A percentile compares a stretch with the other conserved stretches of the same genome.
Conservation (phyloP, 257 asterid species). For the Solanum corneliomulleri region DNA sequence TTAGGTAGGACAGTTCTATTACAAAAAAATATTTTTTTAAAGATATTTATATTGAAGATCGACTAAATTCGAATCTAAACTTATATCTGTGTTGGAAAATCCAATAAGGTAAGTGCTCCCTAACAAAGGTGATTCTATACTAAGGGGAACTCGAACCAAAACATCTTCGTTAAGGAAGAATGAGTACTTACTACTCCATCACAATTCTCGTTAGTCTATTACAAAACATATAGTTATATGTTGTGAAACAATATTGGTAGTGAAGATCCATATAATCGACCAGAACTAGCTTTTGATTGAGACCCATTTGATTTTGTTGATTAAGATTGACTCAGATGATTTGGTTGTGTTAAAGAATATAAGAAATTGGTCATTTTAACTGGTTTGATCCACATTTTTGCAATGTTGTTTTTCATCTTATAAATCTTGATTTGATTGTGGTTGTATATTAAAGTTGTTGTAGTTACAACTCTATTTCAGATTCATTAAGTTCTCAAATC, state of each 20-base stretch:
- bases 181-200: too few species aligned
- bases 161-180: accelerated
- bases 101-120: too few species aligned
- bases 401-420: neutral
- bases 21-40: too few species aligned
- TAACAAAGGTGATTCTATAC: too few species aligned
- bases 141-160: accelerated
- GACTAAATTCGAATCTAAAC: too few species aligned
- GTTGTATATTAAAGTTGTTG: neutral
- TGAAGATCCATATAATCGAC: neutral
- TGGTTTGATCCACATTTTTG: neutral
- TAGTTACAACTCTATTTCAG: neutral
- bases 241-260: neutral
- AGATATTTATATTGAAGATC: too few species aligned
- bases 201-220: accelerated
- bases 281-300: neutral
- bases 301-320: neutral
- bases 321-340: neutral
- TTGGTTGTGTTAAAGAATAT: neutral
- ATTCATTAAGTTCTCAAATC: neutral
- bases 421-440: neutral
- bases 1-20: neutral
- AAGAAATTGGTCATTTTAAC: neutral
- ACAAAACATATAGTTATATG: too few species aligned
- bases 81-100: accelerated